Conservation (phyloP, 2,329 filamentous ascomycete genomes). For the Colletotrichum simmondsii region DNA sequence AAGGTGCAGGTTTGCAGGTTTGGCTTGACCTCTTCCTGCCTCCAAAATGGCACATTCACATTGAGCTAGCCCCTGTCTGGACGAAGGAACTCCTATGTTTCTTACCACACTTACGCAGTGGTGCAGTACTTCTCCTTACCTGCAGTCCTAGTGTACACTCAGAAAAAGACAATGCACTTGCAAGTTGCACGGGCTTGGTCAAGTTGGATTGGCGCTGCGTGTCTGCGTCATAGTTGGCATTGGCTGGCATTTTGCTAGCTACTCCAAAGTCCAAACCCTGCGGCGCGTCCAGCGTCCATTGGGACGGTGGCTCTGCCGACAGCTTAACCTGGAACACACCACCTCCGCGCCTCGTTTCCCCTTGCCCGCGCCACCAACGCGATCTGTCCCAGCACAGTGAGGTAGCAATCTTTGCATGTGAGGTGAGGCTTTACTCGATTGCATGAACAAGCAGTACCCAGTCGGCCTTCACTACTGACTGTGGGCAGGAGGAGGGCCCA, state of each 20-base stretch:
- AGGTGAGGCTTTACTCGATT: neutral
- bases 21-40: neutral
- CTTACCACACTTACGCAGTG: neutral
- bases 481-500: neutral
- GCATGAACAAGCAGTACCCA: neutral
- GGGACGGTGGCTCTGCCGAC: neutral
- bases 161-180: neutral
- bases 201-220: constrained; percentile 18
- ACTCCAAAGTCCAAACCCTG: neutral
- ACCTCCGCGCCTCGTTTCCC: constrained; percentile 13
- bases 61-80: constrained; percentile 11
- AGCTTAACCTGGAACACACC: constrained; percentile 19
- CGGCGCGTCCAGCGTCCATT: neutral
- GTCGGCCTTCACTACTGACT: neutral
- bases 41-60: neutral
- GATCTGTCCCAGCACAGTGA: neutral
- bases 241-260: neutral
- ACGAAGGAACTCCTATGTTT: neutral
- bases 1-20: neutral
- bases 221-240: constrained; percentile 22
- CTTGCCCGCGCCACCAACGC: neutral
- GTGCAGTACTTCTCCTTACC: neutral
- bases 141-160: neutral
- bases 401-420: neutral
- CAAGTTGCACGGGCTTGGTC: neutral